These are phyloP conservation scores for Hanseniaspora nectarophila DNA, from an alignment of 805 yeast genomes.

Conservation along the genomic window DNA sequence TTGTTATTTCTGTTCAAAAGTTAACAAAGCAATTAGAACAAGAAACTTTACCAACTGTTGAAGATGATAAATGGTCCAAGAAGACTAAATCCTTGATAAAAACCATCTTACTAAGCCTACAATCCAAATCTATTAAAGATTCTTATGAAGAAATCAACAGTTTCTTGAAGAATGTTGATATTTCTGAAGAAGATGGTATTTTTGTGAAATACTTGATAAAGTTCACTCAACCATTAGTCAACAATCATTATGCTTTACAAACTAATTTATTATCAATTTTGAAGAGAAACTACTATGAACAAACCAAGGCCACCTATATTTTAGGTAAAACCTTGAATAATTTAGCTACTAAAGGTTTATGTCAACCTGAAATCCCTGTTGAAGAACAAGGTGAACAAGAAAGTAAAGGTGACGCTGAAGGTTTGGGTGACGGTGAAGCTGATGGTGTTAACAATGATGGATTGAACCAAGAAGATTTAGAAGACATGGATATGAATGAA, in stretches of 20 bases:
- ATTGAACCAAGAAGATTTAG: constrained; percentile 39
- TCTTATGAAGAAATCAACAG: constrained; percentile 31
- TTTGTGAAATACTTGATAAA: constrained; percentile 38
- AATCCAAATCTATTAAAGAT: constrained; percentile 29
- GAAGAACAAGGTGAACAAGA: constrained; percentile 47
- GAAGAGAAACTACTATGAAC: constrained; percentile 38
- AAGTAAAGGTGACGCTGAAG: constrained; percentile 87
- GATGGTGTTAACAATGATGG: constrained; percentile 50
- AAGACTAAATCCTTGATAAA: constrained; percentile 36
- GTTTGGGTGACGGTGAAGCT: constrained; percentile 69
- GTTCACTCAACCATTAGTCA: constrained; percentile 51
- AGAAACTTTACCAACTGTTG: constrained; percentile 25
- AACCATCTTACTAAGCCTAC: constrained; percentile 35
- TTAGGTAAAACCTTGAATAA: constrained; percentile 45
- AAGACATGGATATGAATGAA: constrained; percentile 40
- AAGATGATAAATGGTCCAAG: constrained; percentile 60
- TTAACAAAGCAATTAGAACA: constrained; percentile 31
- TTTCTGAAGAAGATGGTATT: constrained; percentile 30
- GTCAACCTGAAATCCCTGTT: constrained; percentile 72
- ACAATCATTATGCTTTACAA: constrained; percentile 45
- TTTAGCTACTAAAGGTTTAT: constrained; percentile 73
- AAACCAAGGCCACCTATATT: constrained; percentile 51
- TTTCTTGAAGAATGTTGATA: constrained; percentile 30
- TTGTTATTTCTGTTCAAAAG: constrained; percentile 57
- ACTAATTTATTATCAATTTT: constrained; percentile 34